Evolutionary conservation across 176 grass and related monocot genomes (phyloP).

Genomic region (Avena sativa): DNA sequence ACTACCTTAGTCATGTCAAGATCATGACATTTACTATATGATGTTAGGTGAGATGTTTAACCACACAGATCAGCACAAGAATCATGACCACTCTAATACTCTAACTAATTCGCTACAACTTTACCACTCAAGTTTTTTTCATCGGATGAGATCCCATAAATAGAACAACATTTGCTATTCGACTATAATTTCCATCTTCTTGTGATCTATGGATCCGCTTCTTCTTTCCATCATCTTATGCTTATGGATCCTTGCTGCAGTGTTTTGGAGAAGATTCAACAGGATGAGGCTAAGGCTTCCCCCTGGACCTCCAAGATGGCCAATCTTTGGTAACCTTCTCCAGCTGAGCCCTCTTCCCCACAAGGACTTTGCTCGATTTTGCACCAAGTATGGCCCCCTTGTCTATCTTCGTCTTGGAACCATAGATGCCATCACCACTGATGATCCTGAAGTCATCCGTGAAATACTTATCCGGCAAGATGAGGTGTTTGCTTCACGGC

Average conservation of each 20-base stretch:
- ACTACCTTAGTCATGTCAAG: slow-evolving; percentile 64
- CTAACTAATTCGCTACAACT: slow-evolving; percentile 57
- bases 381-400: slow-evolving; percentile 68
- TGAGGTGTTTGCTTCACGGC: slow-evolving; percentile 84
- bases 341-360: slow-evolving; percentile 82
- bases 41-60: slow-evolving; percentile 58
- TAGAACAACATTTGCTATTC: slow-evolving; percentile 40
- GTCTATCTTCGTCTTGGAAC: slow-evolving; percentile 90
- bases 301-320: slow-evolving; percentile 80
- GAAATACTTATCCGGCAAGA: slow-evolving; percentile 92
- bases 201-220: slow-evolving; percentile 51
- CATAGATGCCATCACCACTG: slow-evolving; percentile 86
- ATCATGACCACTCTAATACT: slow-evolving; percentile 66
- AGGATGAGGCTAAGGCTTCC: slow-evolving; percentile 60
- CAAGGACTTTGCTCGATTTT: slow-evolving; percentile 85
- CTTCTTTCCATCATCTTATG: slow-evolving; percentile 60
- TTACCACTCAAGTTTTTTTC: slow-evolving; percentile 41
- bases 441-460: slow-evolving; percentile 84
- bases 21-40: slow-evolving; percentile 60
- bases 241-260: slow-evolving; percentile 50
- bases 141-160: slow-evolving; percentile 50
- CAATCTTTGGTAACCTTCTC: slow-evolving; percentile 81
- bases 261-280: slow-evolving; percentile 51
- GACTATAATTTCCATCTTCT: slow-evolving; percentile 41
- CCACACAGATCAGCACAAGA: slow-evolving; percentile 67